phyloP scores from a whole-genome alignment of 75 land plant species.

The Sequoia sempervirens region DNA sequence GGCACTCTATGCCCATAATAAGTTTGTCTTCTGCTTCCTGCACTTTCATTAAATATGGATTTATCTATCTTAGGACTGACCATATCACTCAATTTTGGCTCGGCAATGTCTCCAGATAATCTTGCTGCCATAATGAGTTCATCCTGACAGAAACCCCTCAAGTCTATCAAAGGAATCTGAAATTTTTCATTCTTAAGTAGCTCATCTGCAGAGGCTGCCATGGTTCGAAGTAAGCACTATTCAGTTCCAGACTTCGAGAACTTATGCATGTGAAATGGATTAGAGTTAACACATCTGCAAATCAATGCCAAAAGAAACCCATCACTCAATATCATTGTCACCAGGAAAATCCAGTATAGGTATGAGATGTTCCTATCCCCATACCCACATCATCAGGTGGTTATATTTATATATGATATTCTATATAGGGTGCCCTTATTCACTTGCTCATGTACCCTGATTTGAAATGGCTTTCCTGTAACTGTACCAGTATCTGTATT shows the following conservation, averaged over 20 bases:
- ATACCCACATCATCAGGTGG: too few relatives aligned
- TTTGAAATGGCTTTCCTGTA: too few relatives aligned
- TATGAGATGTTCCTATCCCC: too few relatives aligned
- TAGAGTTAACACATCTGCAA: background rate
- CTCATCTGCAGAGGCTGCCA: background rate
- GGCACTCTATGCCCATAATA: slow-evolving; percentile 23
- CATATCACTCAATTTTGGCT: slow-evolving; percentile 14
- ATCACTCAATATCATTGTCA: background rate
- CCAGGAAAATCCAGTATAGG: too few relatives aligned
- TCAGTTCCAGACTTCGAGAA: background rate
- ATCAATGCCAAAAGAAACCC: background rate
- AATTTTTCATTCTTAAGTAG: background rate
- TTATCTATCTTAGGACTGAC: slow-evolving; percentile 57
- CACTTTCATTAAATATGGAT: slow-evolving; percentile 75
- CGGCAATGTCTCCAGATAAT: slow-evolving; percentile 6
- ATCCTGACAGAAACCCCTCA: slow-evolving; percentile 25
- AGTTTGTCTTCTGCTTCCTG: slow-evolving; percentile 72
- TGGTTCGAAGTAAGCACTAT: background rate
- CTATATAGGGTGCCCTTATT: too few relatives aligned
- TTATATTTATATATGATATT: too few relatives aligned
- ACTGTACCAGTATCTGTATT: too few relatives aligned
- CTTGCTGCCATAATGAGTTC: slow-evolving; percentile 17
- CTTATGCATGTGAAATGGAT: background rate
- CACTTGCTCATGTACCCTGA: too few relatives aligned
- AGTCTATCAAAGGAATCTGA: slow-evolving; percentile 25